These are phyloP conservation scores for Kalmanozyma brasiliensis DNA, from an alignment of 1,284 basidiomycete genomes.

Conservation along the genomic window DNA sequence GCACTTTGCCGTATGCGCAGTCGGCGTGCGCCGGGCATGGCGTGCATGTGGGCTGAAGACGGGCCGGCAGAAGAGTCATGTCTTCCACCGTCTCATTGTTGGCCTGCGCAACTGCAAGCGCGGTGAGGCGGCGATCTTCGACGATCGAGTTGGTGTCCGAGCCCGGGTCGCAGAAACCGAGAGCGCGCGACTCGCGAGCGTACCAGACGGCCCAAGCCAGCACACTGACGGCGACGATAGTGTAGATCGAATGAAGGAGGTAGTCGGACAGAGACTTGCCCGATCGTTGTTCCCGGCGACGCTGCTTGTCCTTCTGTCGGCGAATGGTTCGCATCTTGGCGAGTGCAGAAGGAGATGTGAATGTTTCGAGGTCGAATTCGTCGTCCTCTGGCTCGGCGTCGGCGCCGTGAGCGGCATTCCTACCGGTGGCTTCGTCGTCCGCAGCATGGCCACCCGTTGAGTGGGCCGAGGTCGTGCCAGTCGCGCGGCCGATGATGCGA, in stretches of 20 bases:
- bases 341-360: slow-evolving; percentile 34
- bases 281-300: slow-evolving; percentile 5
- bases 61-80: slow-evolving; percentile 26
- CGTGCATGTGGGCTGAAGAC: slow-evolving; percentile 51
- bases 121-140: slow-evolving; percentile 27
- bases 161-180: slow-evolving; percentile 60
- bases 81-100: slow-evolving; percentile 39
- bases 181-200: slow-evolving; percentile 44
- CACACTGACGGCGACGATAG: slow-evolving; percentile 10
- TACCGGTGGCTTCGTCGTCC: slow-evolving; percentile 23
- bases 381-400: slow-evolving; percentile 11
- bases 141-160: slow-evolving; percentile 43
- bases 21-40: slow-evolving; percentile 58
- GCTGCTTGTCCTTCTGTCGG: slow-evolving; percentile 33
- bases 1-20: slow-evolving; percentile 46
- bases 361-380: slow-evolving; percentile 27
- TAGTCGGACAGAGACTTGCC: slow-evolving; percentile 15
- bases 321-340: slow-evolving; percentile 37
- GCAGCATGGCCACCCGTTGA: slow-evolving; percentile 20
- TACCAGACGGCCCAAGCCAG: slow-evolving; percentile 52
- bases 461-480: slow-evolving; percentile 18
- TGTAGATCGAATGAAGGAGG: slow-evolving; percentile 7
- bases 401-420: slow-evolving; percentile 1
- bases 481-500: slow-evolving; percentile 33
- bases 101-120: slow-evolving; percentile 29